Base-by-base conservation (phyloP, 768 basidiomycete species). In the Collybiopsis confluens region DNA sequence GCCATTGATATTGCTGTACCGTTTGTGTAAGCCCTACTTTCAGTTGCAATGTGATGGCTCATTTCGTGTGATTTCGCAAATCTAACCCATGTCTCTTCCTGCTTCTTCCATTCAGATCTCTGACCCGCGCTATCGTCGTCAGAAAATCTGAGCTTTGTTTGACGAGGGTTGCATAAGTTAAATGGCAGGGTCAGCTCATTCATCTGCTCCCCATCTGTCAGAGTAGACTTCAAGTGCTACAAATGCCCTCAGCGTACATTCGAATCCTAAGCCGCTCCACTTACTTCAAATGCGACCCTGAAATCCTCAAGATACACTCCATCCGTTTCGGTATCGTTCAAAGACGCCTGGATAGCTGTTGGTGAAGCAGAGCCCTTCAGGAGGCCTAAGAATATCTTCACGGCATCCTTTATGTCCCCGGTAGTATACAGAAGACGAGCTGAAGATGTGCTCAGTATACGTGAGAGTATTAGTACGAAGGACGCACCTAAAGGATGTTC, bases 351-450 rank as follows among this genome's bases (percentile, higher is more conserved):
- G 58, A 58, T 10, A 56, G 33, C 9, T 24, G 27, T 20, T 1
- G 30, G 24, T 30, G 26, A 35, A 20, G 64, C 57, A 2, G 79
- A 72, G 49, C 80, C 78, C 52, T 76, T 75, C 20, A 98, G 73
- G 15, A 96, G 72, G 1, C 80, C 76, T 18, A 96, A 65, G 65
- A 98, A 98, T 54, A 88, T 78, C 40, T 76, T 72, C 24, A 95
- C 85, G 7, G 96, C 93, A 6, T 78, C 81, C 43, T 77, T 75
- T 24, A 88, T 79, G 62, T 95, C 84, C 10, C 95, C 94, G n/a
- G 89, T 87, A 1, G 91, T 92, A 65, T 97, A 98, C 36, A 93
- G 72, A 56, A 98, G 70, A 37, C 95, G 78, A 30, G 92, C 96
- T 50, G 45, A 41, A n/a, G 54, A 51, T 45, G 47, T 18, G 47